A percentile compares a stretch with the other conserved stretches of the same genome.
Conservation (phyloP, 1,139 yeast genomes). For the Blastobotrys capitulatus region DNA sequence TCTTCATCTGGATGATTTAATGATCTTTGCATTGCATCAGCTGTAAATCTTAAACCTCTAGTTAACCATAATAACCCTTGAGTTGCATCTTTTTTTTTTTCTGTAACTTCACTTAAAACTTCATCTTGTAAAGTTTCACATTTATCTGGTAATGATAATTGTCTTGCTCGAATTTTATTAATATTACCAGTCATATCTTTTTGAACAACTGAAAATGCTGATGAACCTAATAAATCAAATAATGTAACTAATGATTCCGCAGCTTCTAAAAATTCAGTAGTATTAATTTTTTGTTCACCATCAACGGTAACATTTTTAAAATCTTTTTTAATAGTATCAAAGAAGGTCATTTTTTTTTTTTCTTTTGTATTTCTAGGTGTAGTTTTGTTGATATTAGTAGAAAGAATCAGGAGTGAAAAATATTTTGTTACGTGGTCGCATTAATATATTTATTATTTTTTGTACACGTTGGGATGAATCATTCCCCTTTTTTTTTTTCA, state of each 20-base stretch:
- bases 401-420: not conserved
- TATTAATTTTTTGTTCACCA: conserved; percentile 50
- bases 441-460: too few species aligned
- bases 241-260: conserved; percentile 76
- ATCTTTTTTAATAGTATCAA: conserved; percentile 68
- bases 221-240: conserved; percentile 77
- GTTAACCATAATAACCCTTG: conserved; percentile 88
- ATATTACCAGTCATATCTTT: conserved; percentile 87
- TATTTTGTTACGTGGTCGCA: too few species aligned
- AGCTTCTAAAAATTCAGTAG: conserved; percentile 75
- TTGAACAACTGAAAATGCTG: conserved; percentile 82
- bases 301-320: conserved; percentile 68
- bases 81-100: conserved; percentile 70
- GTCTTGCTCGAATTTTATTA: conserved; percentile 62
- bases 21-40: conserved; percentile 79
- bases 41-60: conserved; percentile 79
- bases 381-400: not conserved
- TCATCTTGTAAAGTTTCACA: conserved; percentile 70
- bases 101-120: conserved; percentile 60
- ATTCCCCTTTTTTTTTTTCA: too few species aligned
- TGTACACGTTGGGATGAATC: not conserved
- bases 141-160: conserved; percentile 57
- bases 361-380: not conserved
- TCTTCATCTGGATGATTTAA: conserved; percentile 57
- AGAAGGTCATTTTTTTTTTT: conserved; percentile 43